phyloP scores from a whole-genome alignment of 1,284 basidiomycete genomes.

The Meira nashicola region DNA sequence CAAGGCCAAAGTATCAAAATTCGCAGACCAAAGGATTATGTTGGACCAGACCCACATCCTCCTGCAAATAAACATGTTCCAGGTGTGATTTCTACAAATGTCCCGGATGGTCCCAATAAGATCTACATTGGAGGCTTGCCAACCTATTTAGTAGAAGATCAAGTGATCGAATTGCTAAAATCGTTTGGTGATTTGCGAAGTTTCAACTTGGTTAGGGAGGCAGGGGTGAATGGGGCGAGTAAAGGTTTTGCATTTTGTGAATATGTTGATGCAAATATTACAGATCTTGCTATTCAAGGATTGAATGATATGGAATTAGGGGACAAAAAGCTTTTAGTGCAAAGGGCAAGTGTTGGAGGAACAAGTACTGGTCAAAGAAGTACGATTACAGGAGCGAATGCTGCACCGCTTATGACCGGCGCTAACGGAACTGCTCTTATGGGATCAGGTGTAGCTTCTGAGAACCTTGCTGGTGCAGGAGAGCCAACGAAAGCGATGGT shows the following conservation, averaged over 20 bases:
- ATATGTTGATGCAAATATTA: conserved; percentile 82
- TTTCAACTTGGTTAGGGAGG: conserved; percentile 93
- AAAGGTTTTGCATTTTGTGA: conserved; percentile 99
- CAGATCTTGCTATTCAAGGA: conserved; percentile 91
- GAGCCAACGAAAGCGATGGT: conserved; percentile 71
- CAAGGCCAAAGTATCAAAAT: conserved; percentile 87
- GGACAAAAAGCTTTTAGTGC: conserved; percentile 91
- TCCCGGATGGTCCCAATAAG: conserved; percentile 95
- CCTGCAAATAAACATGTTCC: conserved; percentile 73
- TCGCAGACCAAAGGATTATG: conserved; percentile 92
- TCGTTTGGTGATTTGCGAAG: conserved; percentile 94
- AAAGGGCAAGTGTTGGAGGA: conserved; percentile 87
- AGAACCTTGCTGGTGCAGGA: conserved; percentile 58
- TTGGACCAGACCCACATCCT: conserved; percentile 61
- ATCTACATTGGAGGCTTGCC: conserved; percentile 95
- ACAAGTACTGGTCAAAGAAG: too few relatives aligned
- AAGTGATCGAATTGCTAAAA: conserved; percentile 94
- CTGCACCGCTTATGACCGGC: not conserved
- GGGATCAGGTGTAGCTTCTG: conserved; percentile 60
- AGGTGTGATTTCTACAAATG: conserved; percentile 86
- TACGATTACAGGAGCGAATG: not conserved
- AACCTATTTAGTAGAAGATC: conserved; percentile 89
- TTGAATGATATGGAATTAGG: conserved; percentile 97
- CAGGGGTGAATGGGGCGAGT: conserved; percentile 58
- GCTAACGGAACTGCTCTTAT: conserved; percentile 29